A percentile compares a stretch with the other conserved stretches of the same genome.
These are phyloP conservation scores for Paraphoma chrysanthemicola DNA, from an alignment of 2,329 filamentous ascomycete species.

Conservation along the genomic window DNA sequence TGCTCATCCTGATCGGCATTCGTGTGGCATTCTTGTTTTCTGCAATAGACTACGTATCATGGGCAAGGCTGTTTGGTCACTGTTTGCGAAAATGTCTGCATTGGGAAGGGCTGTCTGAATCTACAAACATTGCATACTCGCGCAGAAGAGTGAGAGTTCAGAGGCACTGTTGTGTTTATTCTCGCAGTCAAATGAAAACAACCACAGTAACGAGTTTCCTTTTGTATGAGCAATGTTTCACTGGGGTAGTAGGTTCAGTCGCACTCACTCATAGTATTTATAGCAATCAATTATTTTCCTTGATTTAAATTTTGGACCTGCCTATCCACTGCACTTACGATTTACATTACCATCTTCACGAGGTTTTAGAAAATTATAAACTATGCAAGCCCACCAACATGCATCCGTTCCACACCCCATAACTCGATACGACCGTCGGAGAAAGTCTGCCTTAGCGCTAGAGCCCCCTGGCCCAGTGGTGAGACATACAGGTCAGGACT, in stretches of 20 bases:
- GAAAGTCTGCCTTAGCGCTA: not conserved
- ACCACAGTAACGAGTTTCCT: not conserved
- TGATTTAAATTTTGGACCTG: not conserved
- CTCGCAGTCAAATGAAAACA: not conserved
- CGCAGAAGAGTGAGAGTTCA: not conserved
- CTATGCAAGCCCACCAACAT: not conserved
- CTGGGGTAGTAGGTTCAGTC: constrained; percentile 2
- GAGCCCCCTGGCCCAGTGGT: not conserved
- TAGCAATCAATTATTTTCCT: not conserved
- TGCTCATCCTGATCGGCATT: constrained; percentile 3
- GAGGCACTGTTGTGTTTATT: not conserved
- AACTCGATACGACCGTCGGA: not conserved
- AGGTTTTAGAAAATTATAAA: not conserved
- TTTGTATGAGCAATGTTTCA: too few relatives aligned
- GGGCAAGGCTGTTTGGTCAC: not conserved
- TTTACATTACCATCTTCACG: not conserved
- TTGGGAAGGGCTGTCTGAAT: constrained; percentile 1
- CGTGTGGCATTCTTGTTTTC: constrained; percentile 2
- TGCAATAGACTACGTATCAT: not conserved
- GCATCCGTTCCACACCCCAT: not conserved
- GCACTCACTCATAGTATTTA: not conserved
- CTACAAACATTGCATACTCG: not conserved
- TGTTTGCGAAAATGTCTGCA: not conserved
- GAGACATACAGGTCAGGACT: not conserved
- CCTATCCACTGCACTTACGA: not conserved